A percentile compares a stretch with the other conserved stretches of the same genome.
These are phyloP conservation scores for Boechera retrofracta DNA, from an alignment of 345 rosid species.

Conservation along the genomic window DNA sequence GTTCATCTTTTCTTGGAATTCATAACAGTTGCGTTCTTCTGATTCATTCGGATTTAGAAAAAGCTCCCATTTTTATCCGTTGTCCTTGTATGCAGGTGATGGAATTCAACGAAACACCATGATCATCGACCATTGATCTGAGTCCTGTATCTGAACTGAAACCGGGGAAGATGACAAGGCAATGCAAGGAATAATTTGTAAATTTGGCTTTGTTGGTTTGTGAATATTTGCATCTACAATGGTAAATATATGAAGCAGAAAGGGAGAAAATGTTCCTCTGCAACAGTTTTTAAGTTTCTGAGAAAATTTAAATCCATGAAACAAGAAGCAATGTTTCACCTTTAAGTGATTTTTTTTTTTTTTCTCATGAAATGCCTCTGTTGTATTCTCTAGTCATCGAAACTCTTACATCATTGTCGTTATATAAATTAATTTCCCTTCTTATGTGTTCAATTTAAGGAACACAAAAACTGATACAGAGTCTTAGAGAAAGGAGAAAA, in stretches of 20 bases:
- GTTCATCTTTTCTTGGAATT: background rate
- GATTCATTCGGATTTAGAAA: background rate
- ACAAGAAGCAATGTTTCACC: constrained; percentile 13
- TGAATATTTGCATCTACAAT: constrained; percentile 36
- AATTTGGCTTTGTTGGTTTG: constrained; percentile 40
- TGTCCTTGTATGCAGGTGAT: constrained; percentile 44
- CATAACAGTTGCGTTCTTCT: background rate
- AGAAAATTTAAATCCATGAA: constrained; percentile 14
- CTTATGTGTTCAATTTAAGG: background rate
- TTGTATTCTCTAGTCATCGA: constrained; percentile 23
- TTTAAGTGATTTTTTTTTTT: background rate
- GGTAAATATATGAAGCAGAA: constrained; percentile 47
- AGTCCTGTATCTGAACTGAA: constrained; percentile 29
- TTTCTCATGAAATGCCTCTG: background rate
- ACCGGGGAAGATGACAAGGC: constrained; percentile 42
- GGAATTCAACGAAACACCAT: constrained; percentile 47
- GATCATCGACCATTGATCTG: constrained; percentile 22
- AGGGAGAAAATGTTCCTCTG: constrained; percentile 36
- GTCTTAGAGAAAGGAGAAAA: background rate
- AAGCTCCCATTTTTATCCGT: background rate
- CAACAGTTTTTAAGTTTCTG: constrained; percentile 30
- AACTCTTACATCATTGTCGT: constrained; percentile 13
- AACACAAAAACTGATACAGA: background rate
- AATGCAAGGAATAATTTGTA: constrained; percentile 33
- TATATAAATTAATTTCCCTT: background rate